Evolutionary conservation across 768 basidiomycete species (phyloP).

Genomic region (Rhodosporidiobolus odoratus): DNA sequence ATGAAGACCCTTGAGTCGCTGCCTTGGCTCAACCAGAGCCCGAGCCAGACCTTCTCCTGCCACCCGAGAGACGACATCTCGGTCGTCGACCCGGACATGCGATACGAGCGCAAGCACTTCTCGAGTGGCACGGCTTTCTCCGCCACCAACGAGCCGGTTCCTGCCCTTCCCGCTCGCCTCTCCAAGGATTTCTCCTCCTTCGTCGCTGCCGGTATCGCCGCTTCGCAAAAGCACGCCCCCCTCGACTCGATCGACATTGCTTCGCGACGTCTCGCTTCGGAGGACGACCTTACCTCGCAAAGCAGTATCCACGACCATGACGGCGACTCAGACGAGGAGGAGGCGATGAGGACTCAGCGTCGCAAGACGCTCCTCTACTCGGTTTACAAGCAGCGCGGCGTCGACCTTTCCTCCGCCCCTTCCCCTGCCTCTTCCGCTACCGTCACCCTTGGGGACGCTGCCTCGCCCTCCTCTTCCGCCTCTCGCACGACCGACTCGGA

Average conservation of each 20-base stretch:
- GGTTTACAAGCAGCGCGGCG: constrained; percentile 23
- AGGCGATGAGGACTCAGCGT: constrained; percentile 10
- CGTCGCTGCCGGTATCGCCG: background rate
- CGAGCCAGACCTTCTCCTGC: constrained; percentile 12
- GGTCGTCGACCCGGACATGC: constrained; percentile 26
- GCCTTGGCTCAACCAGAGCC: constrained; percentile 19
- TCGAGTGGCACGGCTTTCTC: constrained; percentile 20
- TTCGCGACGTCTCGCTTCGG: constrained; percentile 17
- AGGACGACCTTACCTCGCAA: constrained; percentile 24
- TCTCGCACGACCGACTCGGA: constrained; percentile 22
- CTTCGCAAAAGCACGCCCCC: background rate
- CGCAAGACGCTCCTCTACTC: constrained; percentile 21
- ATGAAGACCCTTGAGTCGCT: constrained; percentile 21
- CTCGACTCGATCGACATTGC: constrained; percentile 25
- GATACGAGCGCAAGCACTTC: constrained; percentile 13
- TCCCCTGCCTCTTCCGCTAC: constrained; percentile 4
- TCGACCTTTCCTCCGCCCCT: constrained; percentile 5
- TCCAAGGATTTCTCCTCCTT: constrained; percentile 19
- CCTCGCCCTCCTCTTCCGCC: constrained; percentile 5
- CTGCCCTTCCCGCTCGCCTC: constrained; percentile 1
- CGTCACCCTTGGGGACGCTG: background rate
- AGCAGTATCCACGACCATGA: background rate
- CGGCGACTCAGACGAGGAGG: constrained; percentile 17
- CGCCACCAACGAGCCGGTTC: constrained; percentile 1
- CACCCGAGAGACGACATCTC: constrained; percentile 23